phyloP scores from a whole-genome alignment of 768 basidiomycete species.

The Tephrocybe sp. region DNA sequence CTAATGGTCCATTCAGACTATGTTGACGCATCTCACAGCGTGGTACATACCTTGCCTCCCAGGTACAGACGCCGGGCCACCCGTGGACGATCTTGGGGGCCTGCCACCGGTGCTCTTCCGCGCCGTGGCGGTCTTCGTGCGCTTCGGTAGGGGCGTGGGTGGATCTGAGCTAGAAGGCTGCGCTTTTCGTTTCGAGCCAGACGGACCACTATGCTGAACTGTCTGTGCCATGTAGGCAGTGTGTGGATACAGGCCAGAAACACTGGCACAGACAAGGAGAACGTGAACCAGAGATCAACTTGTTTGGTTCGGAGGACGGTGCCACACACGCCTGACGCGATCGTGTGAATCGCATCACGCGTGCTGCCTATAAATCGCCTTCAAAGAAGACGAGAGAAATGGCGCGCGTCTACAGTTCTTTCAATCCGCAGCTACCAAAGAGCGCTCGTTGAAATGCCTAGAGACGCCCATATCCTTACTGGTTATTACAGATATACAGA shows the following conservation, averaged over 20 bases:
- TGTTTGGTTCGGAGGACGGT: constrained; percentile 18
- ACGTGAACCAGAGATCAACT: constrained; percentile 23
- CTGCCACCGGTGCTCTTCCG: constrained; percentile 83
- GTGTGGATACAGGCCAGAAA: background rate
- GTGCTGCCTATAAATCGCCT: constrained; percentile 5
- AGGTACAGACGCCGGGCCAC: constrained; percentile 6
- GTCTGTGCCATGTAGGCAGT: constrained; percentile 62
- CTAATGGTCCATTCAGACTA: background rate
- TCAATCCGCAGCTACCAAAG: background rate
- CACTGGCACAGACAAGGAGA: no score
- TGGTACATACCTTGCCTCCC: constrained; percentile 5
- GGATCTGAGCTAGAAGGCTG: constrained; percentile 40
- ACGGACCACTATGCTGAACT: constrained; percentile 51
- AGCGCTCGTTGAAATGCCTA: constrained; percentile 21
- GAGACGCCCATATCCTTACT: constrained; percentile 46
- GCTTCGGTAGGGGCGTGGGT: constrained; percentile 51
- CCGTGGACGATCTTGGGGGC: constrained; percentile 41
- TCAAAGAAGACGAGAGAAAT: background rate
- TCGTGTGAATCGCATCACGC: constrained; percentile 15
- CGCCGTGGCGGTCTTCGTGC: constrained; percentile 59
- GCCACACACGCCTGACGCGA: constrained; percentile 7
- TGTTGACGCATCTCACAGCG: background rate
- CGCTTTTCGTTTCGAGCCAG: constrained; percentile 47
- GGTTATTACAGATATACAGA: constrained; percentile 87
- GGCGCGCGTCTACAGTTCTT: constrained; percentile 8